Evolutionary conservation across 1,284 basidiomycete species (phyloP), one percentile per base, ranked within the genome.

Genomic region (Boletus coffeatus): DNA sequence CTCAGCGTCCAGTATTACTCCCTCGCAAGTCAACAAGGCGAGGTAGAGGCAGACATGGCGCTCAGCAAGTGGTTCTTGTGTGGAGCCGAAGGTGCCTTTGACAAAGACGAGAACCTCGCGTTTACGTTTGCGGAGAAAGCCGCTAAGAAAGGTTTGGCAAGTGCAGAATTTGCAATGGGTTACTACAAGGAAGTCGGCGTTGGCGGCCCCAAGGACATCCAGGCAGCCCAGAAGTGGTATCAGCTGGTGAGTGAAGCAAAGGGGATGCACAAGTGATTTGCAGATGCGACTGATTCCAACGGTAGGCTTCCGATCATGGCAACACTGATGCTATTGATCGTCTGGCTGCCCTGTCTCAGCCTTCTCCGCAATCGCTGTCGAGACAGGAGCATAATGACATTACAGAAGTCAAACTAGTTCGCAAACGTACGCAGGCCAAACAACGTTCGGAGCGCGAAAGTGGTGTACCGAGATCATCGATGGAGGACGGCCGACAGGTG

Each of bases 51-150:
- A 0, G 94, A 98, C 74, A 96, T 98, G 94, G 94, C 93, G 7
- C 81, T 97, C 57, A 88, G 85, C 76, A 97, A 96, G 76, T 97
- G 94, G 95, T 97, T 96, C 81, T 77, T 97, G 58, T 96, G 94
- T 73, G 93, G 93, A 0, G 87, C 87, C 0, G 88, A 92, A 43
- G 85, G 85, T 25, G 79, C 76, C 59, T 96, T 98, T 69, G 92
- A 93, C 34, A 95, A 95, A 77, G 94, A 97, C 75, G 95, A 98
- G 74, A 78, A 75, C 1, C 80, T 98, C 2, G 95, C 96, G 1
- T 87, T 87, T 69, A 92, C 89, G 0, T 98, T 97, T 78, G 95
- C 95, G 0, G 90, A 94, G 67, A 96, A 96, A 75, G 93, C 95
- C 0, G 94, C 94, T 0, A 78, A 81, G 61, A 90, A 89, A 67